phyloP scores from a whole-genome alignment of 23 red algal genomes.

The Gracilariopsis chorda region DNA sequence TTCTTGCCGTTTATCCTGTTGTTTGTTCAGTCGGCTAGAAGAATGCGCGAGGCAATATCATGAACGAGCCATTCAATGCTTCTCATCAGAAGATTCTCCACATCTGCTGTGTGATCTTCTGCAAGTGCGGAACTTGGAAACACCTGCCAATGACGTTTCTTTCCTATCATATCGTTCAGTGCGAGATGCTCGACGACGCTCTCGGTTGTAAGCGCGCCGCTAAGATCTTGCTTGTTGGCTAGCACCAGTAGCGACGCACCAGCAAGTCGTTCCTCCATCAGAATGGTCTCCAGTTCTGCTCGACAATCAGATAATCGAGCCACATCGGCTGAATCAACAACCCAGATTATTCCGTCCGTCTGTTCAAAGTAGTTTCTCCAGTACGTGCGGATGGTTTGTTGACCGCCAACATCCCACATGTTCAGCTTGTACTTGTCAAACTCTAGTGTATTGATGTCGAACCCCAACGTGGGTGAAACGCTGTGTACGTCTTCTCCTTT shows the following conservation, averaged over 20 bases:
- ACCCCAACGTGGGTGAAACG: conserved; percentile 90
- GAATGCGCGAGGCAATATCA: conserved; percentile 56
- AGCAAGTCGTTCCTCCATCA: conserved; percentile 84
- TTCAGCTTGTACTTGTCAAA: conserved; percentile 76
- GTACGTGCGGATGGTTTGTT: conserved; percentile 88
- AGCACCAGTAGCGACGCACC: conserved; percentile 81
- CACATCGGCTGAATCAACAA: conserved; percentile 88
- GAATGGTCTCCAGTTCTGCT: conserved; percentile 58
- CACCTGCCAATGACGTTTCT: conserved; percentile 77
- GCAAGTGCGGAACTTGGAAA: conserved; percentile 55
- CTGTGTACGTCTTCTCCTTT: conserved; percentile 69
- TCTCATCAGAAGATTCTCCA: not conserved
- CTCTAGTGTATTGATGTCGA: conserved; percentile 77
- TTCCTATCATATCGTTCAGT: conserved; percentile 61
- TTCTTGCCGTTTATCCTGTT: no score
- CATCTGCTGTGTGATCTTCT: not conserved
- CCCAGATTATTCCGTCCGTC: conserved; percentile 96
- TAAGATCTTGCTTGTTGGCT: conserved; percentile 92
- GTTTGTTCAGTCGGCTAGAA: conserved; percentile 19
- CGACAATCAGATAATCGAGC: conserved; percentile 51
- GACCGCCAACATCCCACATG: conserved; percentile 99
- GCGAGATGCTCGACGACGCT: conserved; percentile 44
- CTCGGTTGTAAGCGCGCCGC: conserved; percentile 61
- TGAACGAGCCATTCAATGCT: conserved; percentile 70
- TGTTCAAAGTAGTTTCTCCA: conserved; percentile 99